Percentiles rank a stretch among this genome's conserved stretches.
These are phyloP conservation scores for Parsonsia alboflavescens DNA, from an alignment of 257 asterid species.

Conservation along the genomic window DNA sequence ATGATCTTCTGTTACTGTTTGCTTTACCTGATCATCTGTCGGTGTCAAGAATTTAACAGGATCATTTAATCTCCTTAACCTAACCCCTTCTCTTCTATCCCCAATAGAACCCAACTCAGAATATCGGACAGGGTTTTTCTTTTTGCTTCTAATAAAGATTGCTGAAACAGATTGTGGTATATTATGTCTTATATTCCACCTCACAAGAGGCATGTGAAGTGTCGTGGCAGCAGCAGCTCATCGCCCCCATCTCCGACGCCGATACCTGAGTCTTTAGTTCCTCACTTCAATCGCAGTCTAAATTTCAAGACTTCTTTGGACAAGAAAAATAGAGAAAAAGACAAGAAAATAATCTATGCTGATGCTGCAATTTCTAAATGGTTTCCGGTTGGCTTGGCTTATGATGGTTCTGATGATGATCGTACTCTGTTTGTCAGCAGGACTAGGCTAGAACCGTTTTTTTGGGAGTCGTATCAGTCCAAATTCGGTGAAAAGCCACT, in stretches of 20 bases:
- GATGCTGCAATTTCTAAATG: slow-evolving; percentile 31
- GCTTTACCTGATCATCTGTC: background rate
- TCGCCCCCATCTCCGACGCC: slow-evolving; percentile 24
- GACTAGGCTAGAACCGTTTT: slow-evolving; percentile 30
- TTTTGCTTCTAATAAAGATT: background rate
- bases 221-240: slow-evolving; percentile 3
- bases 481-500: slow-evolving; percentile 26
- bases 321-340: slow-evolving; percentile 8
- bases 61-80: no score
- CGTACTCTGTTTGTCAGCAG: slow-evolving; percentile 21
- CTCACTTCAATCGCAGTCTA: slow-evolving; percentile 14
- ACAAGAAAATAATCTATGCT: slow-evolving; percentile 18
- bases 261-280: slow-evolving; percentile 26
- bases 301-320: slow-evolving; percentile 5
- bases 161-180: background rate
- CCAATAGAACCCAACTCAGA: background rate
- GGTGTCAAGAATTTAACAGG: no score
- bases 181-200: slow-evolving; percentile 46
- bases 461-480: slow-evolving; percentile 19
- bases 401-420: slow-evolving; percentile 7
- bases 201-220: slow-evolving; percentile 35
- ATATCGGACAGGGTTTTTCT: background rate
- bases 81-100: no score
- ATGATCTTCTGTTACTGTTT: no score
- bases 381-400: slow-evolving; percentile 42